Evolutionary conservation across 2,329 filamentous ascomycete genomes (phyloP), one percentile per base, ranked within the genome.

Genomic region (Colletotrichum chrysophilum): DNA sequence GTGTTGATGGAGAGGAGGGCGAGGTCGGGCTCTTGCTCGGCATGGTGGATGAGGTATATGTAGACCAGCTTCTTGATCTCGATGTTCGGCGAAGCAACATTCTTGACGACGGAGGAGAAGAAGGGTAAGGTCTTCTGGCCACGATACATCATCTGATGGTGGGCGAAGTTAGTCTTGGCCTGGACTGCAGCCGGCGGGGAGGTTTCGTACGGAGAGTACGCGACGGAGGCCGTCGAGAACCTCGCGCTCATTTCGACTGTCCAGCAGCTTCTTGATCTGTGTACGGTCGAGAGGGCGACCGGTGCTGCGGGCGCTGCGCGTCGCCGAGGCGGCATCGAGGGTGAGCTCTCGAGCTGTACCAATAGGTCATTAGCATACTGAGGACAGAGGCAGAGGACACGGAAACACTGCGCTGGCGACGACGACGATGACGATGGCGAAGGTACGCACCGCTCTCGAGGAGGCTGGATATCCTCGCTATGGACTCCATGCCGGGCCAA

Each of bases 61-160:
- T 99, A 99, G 77, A 99, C 97, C 71, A 99, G 92, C 85, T 98
- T 98, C 87, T 98, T 97, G 85, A 98, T 96, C 82, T 98, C 96
- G 80, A 98, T 90, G 81, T 96, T 98, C 16, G 96, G 94, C 48
- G 95, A 98, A 32, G 96, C 96, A 75, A 98, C 95, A 80, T 98
- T 99, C 88, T 99, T 99, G 84, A 99, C 95, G 71, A 99, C 94
- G 28, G 96, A 94, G n/a, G 96, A 98, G 89, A 99, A 99, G 89
- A 96, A 98, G 26, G 95, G 93, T 4, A 98, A 89, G 74, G 96
- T 98, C 79, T 95, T 94, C 83, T 97, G 95, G 80, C 94, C 93
- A 79, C 93, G 93, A 87, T 98, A 98, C 92, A 98, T 98, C 94
- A 98, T 96, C 95, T 98, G 81, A n/a, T 13, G 5, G 48, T 18